Evolutionary conservation across 192 early-diverging fungal genomes (phyloP).

Genomic region (Entomortierella lignicola): DNA sequence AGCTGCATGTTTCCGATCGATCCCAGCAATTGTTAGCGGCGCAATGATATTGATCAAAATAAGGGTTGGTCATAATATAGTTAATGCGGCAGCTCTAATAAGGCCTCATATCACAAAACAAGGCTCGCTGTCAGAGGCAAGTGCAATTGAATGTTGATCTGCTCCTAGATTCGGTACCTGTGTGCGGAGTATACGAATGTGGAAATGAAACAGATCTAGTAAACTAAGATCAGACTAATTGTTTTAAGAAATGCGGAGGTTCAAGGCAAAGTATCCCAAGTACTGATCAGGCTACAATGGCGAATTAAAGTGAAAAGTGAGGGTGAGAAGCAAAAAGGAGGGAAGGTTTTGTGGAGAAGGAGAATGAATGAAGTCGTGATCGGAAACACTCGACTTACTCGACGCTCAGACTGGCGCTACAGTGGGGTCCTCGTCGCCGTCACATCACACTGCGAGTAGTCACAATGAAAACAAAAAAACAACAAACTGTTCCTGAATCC

Average conservation of each 20-base stretch:
- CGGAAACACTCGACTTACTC: not conserved
- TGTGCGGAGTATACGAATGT: not conserved
- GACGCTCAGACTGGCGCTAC: not conserved
- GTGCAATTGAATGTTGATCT: constrained; percentile 5
- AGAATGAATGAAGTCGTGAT: not conserved
- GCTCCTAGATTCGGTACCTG: constrained; percentile 10
- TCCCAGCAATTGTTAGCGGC: not conserved
- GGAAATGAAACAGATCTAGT: not conserved
- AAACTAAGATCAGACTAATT: constrained; percentile 15
- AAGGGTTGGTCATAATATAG: not conserved
- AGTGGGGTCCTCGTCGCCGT: not conserved
- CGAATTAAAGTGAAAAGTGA: not conserved
- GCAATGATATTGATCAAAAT: not conserved
- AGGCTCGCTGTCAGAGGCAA: not conserved
- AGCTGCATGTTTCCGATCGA: constrained; percentile 3
- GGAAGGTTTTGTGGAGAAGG: constrained; percentile 8
- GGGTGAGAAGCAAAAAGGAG: not conserved
- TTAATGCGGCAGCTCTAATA: not conserved
- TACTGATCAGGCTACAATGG: constrained; percentile 8
- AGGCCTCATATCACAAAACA: not conserved
- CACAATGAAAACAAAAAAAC: no score
- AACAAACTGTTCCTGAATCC: not conserved
- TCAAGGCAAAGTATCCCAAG: constrained; percentile 4
- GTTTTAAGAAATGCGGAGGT: not conserved
- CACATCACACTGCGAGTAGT: not conserved